phyloP scores from a whole-genome alignment of 129 eudicot species.

The Arctium minus region DNA sequence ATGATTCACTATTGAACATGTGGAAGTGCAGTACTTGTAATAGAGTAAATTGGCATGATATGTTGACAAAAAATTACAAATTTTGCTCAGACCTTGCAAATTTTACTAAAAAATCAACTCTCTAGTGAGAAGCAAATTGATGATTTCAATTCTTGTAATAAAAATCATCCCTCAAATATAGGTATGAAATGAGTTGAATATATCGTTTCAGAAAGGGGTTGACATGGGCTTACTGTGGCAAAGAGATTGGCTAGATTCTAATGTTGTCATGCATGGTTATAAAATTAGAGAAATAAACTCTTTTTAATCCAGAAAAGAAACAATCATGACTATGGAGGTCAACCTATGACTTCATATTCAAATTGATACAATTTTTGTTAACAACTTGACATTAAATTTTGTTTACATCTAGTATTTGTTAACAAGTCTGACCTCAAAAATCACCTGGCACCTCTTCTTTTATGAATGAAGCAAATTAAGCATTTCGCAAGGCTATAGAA shows the following conservation, averaged over 20 bases:
- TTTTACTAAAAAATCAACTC: neutral
- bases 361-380: neutral
- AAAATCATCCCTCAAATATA: neutral
- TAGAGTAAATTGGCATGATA: neutral
- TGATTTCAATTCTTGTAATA: neutral
- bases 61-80: neutral
- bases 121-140: neutral
- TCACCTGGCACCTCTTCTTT: neutral
- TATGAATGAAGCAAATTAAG: conserved; percentile 2
- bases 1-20: neutral
- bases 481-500: neutral
- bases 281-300: neutral
- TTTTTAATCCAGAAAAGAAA: neutral
- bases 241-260: neutral
- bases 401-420: neutral
- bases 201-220: neutral
- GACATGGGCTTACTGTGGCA: neutral
- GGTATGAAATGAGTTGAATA: neutral
- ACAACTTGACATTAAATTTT: neutral
- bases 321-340: neutral
- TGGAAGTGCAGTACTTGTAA: neutral
- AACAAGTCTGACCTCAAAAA: conserved; percentile 2
- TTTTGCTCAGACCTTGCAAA: neutral
- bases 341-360: neutral
- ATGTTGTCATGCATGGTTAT: neutral